Evolutionary conservation across 2,329 filamentous ascomycete species (phyloP).

Genomic region (Penicillium sp.): DNA sequence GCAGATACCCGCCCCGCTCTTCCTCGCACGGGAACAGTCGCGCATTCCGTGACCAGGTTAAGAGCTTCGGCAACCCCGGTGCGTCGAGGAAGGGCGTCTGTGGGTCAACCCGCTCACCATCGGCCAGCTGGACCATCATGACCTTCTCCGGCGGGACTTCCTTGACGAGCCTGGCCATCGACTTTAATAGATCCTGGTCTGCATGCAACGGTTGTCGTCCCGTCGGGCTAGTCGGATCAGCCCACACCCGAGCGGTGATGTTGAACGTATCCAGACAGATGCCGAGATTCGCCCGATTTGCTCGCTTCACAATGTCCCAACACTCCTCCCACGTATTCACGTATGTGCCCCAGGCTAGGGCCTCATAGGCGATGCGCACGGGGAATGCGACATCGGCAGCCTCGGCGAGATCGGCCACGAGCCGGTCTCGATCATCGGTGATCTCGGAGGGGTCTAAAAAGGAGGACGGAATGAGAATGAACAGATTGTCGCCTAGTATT

Average conservation of each 20-base stretch:
- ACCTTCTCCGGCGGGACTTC: conserved; percentile 62
- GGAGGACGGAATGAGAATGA: conserved; percentile 25
- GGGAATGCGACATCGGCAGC: conserved; percentile 22
- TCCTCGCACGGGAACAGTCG: conserved; percentile 65
- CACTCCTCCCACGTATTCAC: conserved; percentile 68
- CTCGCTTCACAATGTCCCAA: conserved; percentile 65
- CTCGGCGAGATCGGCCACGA: conserved; percentile 19
- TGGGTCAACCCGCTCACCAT: conserved; percentile 61
- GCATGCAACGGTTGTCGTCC: conserved; percentile 52
- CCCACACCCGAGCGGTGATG: conserved; percentile 68
- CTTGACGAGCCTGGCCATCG: conserved; percentile 54
- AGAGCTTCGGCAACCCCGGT: conserved; percentile 57
- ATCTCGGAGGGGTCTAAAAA: conserved; percentile 20
- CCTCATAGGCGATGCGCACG: conserved; percentile 62
- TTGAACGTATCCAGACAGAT: conserved; percentile 77
- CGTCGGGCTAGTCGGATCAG: conserved; percentile 58
- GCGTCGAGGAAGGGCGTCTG: conserved; percentile 58
- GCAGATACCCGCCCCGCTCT: conserved; percentile 64
- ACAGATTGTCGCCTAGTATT: conserved; percentile 20
- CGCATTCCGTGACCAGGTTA: conserved; percentile 76
- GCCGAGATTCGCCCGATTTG: conserved; percentile 69
- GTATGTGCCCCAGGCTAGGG: conserved; percentile 68
- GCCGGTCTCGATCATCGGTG: conserved; percentile 16
- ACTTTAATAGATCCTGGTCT: conserved; percentile 53
- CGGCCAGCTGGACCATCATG: conserved; percentile 73